Conservation (phyloP, 1,284 basidiomycete genomes). For the Apiotrichum brassicae region DNA sequence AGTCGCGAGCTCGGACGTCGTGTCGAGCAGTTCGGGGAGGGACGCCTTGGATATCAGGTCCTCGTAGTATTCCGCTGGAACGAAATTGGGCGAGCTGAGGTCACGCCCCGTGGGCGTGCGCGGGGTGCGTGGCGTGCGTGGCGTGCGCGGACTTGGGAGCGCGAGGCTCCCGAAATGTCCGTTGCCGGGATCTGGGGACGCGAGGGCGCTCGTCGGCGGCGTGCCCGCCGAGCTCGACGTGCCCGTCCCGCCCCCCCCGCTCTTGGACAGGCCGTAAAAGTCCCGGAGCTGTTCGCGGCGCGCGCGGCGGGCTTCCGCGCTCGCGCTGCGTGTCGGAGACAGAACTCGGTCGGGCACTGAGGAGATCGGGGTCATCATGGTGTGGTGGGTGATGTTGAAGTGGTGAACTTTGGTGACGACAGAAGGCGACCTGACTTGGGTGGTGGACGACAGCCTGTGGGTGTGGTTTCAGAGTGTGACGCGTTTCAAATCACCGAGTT, state of each 20-base stretch:
- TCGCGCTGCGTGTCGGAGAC: constrained; percentile 2
- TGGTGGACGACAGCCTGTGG: too few relatives aligned
- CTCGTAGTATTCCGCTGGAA: constrained; percentile 39
- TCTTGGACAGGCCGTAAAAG: constrained; percentile 33
- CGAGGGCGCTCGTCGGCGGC: not conserved
- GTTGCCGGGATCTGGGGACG: too few relatives aligned
- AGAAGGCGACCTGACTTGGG: too few relatives aligned
- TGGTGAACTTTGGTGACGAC: too few relatives aligned
- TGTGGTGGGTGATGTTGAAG: too few relatives aligned
- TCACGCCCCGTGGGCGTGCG: not conserved
- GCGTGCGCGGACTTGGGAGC: not conserved
- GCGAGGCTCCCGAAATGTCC: too few relatives aligned
- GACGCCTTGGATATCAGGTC: constrained; percentile 32
- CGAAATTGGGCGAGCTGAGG: constrained; percentile 22
- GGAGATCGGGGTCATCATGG: not conserved
- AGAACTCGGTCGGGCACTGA: constrained; percentile 14
- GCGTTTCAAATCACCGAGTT: too few relatives aligned
- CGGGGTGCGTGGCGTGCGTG: not conserved
- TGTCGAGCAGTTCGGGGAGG: constrained; percentile 35
- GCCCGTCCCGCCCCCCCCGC: not conserved
- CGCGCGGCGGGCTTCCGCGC: constrained; percentile 23
- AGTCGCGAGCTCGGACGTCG: constrained; percentile 26
- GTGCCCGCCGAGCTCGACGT: constrained; percentile 1
- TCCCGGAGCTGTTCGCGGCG: constrained; percentile 37
- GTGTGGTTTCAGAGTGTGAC: too few relatives aligned